Conservation (phyloP, 345 rosid genomes). For the Erysimum cheiranthoides region DNA sequence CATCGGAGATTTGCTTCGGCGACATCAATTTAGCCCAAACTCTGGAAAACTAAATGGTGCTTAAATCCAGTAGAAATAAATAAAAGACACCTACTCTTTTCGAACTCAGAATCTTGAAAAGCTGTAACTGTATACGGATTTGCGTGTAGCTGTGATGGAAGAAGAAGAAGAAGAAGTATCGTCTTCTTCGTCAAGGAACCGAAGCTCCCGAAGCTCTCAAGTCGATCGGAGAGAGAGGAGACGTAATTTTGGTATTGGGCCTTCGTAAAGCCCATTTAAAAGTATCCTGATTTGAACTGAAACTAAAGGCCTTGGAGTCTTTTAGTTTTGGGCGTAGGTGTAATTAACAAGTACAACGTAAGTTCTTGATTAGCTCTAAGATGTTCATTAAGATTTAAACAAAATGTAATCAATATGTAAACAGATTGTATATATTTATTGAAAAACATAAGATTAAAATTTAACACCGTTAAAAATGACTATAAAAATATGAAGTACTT, state of each 20-base stretch:
- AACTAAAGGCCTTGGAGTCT: neutral
- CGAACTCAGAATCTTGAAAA: constrained; percentile 7
- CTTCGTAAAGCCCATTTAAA: neutral
- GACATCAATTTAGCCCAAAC: constrained; percentile 67
- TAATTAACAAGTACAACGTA: too few relatives aligned
- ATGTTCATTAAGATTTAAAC: too few relatives aligned
- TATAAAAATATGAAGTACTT: too few relatives aligned
- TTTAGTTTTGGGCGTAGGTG: neutral
- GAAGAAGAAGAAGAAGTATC: constrained; percentile 24
- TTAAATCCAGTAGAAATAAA: constrained; percentile 7
- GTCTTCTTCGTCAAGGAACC: constrained; percentile 39
- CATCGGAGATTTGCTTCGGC: constrained; percentile 73
- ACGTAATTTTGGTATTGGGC: constrained; percentile 26
- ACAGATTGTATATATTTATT: too few relatives aligned
- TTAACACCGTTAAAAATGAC: too few relatives aligned
- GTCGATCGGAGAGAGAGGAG: constrained; percentile 8
- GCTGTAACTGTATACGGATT: neutral
- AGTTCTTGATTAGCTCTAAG: neutral
- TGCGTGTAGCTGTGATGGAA: constrained; percentile 16
- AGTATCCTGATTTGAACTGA: neutral
- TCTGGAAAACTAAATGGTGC: neutral
- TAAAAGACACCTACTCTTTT: neutral
- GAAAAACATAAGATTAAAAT: too few relatives aligned
- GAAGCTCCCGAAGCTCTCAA: constrained; percentile 16
- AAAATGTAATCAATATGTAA: too few relatives aligned